Conservation (phyloP, 306 rosid genomes). For the Glycine soja region DNA sequence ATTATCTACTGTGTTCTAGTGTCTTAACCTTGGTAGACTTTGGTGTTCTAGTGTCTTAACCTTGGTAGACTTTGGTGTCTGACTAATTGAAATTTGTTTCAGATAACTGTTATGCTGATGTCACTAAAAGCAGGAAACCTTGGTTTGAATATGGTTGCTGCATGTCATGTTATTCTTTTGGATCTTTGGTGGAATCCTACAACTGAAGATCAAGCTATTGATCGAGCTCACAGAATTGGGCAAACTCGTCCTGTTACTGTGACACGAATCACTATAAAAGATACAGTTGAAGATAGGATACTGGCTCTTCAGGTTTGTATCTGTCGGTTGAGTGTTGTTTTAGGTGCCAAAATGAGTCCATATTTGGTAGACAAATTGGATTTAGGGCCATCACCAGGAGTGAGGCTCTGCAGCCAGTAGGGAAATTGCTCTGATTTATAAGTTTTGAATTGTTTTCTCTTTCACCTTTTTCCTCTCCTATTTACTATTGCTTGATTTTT, state of each 20-base stretch:
- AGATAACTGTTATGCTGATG: constrained; percentile 96
- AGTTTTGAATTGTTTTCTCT: constrained; percentile 27
- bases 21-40: constrained; percentile 41
- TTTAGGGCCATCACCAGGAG: constrained; percentile 31
- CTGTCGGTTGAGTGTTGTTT: constrained; percentile 26
- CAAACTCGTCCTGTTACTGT: constrained; percentile 98
- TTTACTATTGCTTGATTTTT: background rate
- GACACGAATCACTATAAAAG: constrained; percentile 82
- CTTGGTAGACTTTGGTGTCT: constrained; percentile 44
- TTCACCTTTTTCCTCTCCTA: background rate
- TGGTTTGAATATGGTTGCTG: constrained; percentile 98
- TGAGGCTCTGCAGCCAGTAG: constrained; percentile 28
- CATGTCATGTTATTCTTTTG: constrained; percentile 92
- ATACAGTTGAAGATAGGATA: constrained; percentile 96
- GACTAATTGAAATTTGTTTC: constrained; percentile 46
- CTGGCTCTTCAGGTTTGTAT: constrained; percentile 83
- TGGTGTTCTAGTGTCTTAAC: constrained; percentile 41
- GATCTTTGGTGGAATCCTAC: constrained; percentile 99
- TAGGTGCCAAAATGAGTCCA: constrained; percentile 18
- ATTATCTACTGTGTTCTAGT: constrained; percentile 37
- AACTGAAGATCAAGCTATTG: constrained; percentile 98
- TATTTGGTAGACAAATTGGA: constrained; percentile 5
- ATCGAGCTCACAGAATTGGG: constrained; percentile 97
- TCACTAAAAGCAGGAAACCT: constrained; percentile 98
- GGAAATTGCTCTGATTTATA: constrained; percentile 13